Evolutionary conservation across 306 rosid species (phyloP).

Genomic region (Mimosa pudica): DNA sequence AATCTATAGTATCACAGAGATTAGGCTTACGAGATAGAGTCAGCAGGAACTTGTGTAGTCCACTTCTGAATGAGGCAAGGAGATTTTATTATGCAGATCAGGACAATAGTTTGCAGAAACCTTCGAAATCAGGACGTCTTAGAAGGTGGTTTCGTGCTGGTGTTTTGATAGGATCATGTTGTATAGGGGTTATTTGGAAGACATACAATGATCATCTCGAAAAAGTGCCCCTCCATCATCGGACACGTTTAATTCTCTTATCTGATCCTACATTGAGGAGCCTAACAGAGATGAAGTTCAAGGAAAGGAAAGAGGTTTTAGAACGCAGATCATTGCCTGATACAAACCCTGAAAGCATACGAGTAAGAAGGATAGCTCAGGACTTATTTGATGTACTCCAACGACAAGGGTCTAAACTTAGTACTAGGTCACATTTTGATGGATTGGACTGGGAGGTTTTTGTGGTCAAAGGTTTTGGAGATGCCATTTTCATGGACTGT

Average conservation of each 20-base stretch:
- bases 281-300: constrained; percentile 61
- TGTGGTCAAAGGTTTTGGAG: constrained; percentile 65
- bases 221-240: constrained; percentile 65
- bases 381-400: constrained; percentile 57
- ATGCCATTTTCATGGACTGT: constrained; percentile 69
- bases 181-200: constrained; percentile 58
- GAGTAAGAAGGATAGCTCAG: constrained; percentile 64
- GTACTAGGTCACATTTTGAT: constrained; percentile 59
- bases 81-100: constrained; percentile 75
- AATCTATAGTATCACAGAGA: not conserved
- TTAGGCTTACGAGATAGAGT: constrained; percentile 23
- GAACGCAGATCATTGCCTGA: constrained; percentile 72
- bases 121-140: constrained; percentile 60
- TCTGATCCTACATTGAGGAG: constrained; percentile 54
- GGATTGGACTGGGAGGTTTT: constrained; percentile 84
- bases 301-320: constrained; percentile 49
- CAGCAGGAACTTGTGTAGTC: constrained; percentile 27
- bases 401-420: constrained; percentile 42
- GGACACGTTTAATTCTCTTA: constrained; percentile 66
- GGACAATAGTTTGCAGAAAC: constrained; percentile 36
- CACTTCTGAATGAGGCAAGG: constrained; percentile 41
- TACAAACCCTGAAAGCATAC: constrained; percentile 68
- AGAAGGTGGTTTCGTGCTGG: constrained; percentile 52
- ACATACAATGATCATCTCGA: constrained; percentile 63
- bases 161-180: constrained; percentile 42